phyloP scores from a whole-genome alignment of 2,329 filamentous ascomycete genomes.

The Trichoderma breve region DNA sequence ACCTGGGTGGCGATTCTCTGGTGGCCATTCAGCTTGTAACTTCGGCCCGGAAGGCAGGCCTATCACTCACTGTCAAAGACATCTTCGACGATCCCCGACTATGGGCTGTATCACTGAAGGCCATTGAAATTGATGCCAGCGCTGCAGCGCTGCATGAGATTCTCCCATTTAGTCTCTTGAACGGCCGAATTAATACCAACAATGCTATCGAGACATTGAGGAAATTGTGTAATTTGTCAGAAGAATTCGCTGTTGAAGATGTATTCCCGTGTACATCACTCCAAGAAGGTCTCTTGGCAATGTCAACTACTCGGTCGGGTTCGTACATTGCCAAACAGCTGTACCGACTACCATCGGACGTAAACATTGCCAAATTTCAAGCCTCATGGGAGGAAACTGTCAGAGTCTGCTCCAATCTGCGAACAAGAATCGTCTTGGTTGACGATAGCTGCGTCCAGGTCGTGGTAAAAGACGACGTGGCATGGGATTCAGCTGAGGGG shows the following conservation, averaged over 20 bases:
- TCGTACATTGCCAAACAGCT: conserved; percentile 22
- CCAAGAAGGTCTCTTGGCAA: conserved; percentile 39
- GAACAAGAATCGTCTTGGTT: conserved; percentile 9
- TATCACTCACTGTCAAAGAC: conserved; percentile 11
- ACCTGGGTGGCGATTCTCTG: conserved; percentile 30
- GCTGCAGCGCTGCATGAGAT: neutral
- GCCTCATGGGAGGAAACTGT: conserved; percentile 27
- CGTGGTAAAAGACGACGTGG: neutral
- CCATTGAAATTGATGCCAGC: neutral
- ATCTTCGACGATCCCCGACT: conserved; percentile 22
- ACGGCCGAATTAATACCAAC: accelerated
- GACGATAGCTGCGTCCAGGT: neutral
- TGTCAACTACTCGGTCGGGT: conserved; percentile 31
- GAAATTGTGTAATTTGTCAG: neutral
- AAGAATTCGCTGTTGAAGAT: conserved; percentile 17
- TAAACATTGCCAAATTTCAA: conserved; percentile 20
- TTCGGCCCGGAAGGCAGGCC: neutral
- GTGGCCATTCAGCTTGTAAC: conserved; percentile 25
- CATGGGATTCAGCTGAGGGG: neutral
- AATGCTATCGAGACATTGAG: neutral
- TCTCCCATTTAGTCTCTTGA: neutral
- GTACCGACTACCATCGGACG: conserved; percentile 30
- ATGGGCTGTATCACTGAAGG: neutral
- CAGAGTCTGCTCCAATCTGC: neutral
- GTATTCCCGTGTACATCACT: conserved; percentile 38